Percentiles rank a stretch among this genome's conserved stretches.
Evolutionary conservation across 495 filamentous ascomycete genomes (phyloP).

Genomic region (Penicillium desertorum): DNA sequence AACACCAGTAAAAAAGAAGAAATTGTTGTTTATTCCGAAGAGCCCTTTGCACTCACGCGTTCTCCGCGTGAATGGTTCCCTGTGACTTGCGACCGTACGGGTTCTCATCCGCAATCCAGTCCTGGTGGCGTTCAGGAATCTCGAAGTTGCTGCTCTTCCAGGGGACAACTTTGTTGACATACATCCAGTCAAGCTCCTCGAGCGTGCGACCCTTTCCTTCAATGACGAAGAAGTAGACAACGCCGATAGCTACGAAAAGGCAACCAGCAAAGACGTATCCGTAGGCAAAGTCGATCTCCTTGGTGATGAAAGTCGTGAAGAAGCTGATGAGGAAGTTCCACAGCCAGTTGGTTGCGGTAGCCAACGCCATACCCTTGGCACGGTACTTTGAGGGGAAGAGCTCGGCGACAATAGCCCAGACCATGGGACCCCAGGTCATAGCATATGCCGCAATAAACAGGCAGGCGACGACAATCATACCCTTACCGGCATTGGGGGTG

Average conservation of each 20-base stretch:
- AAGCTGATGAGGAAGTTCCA: slow-evolving; percentile 84
- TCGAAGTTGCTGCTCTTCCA: slow-evolving; percentile 56
- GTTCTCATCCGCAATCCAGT: slow-evolving; percentile 21
- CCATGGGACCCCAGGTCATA: slow-evolving; percentile 76
- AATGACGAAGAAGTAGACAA: slow-evolving; percentile 73
- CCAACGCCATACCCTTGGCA: slow-evolving; percentile 68
- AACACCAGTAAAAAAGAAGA: slow-evolving; percentile 11
- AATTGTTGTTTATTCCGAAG: background rate
- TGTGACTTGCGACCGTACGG: slow-evolving; percentile 25
- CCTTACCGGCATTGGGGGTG: slow-evolving; percentile 63
- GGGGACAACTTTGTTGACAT: slow-evolving; percentile 61
- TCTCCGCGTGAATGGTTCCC: slow-evolving; percentile 31
- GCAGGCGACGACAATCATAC: slow-evolving; percentile 73
- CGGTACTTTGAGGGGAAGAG: slow-evolving; percentile 75
- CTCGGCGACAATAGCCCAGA: slow-evolving; percentile 77
- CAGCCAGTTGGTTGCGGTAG: slow-evolving; percentile 78
- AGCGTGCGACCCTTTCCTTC: slow-evolving; percentile 63
- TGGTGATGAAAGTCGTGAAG: slow-evolving; percentile 71
- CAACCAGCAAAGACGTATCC: slow-evolving; percentile 77
- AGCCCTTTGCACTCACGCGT: slow-evolving; percentile 21
- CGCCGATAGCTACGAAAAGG: slow-evolving; percentile 54
- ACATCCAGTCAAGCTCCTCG: slow-evolving; percentile 82
- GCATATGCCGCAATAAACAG: slow-evolving; percentile 58
- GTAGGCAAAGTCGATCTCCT: slow-evolving; percentile 65
- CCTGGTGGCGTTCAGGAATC: slow-evolving; percentile 24